phyloP scores from a whole-genome alignment of 1,284 basidiomycete genomes.

The Leucoagaricus sp. region DNA sequence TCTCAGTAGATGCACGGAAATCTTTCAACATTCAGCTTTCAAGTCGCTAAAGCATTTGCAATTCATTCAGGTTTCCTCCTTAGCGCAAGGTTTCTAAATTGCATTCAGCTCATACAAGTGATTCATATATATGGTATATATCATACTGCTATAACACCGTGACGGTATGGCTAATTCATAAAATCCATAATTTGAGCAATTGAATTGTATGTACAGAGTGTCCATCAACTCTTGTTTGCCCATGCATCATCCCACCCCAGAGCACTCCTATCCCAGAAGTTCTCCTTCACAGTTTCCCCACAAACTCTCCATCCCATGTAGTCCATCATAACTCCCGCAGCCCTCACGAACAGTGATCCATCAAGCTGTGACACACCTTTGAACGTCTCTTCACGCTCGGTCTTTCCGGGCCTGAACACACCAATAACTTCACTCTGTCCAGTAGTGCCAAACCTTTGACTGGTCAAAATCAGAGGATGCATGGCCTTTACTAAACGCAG shows the following conservation, averaged over 20 bases:
- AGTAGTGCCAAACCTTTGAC: constrained; percentile 49
- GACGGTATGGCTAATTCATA: too few relatives aligned
- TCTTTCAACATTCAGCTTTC: too few relatives aligned
- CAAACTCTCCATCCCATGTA: constrained; percentile 62
- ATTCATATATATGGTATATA: too few relatives aligned
- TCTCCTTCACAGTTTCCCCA: constrained; percentile 43
- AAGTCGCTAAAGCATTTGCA: too few relatives aligned
- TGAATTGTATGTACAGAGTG: too few relatives aligned
- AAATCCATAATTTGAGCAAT: too few relatives aligned
- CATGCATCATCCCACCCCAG: constrained; percentile 74
- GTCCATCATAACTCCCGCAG: constrained; percentile 63
- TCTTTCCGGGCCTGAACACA: constrained; percentile 31
- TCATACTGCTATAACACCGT: too few relatives aligned
- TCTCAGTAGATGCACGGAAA: too few relatives aligned
- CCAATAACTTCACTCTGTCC: constrained; percentile 47
- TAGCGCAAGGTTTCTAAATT: too few relatives aligned
- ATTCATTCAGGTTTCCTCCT: too few relatives aligned
- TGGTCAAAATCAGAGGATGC: constrained; percentile 54
- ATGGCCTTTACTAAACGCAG: constrained; percentile 64
- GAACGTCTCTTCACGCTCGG: constrained; percentile 43
- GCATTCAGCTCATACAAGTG: too few relatives aligned
- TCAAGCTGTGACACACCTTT: constrained; percentile 51
- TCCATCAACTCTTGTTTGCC: constrained; percentile 32
- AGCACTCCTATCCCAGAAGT: constrained; percentile 59
- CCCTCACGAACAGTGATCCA: constrained; percentile 63